Evolutionary conservation across 352 stramenopile species (phyloP).

Genomic region (Phytophthora quininea): DNA sequence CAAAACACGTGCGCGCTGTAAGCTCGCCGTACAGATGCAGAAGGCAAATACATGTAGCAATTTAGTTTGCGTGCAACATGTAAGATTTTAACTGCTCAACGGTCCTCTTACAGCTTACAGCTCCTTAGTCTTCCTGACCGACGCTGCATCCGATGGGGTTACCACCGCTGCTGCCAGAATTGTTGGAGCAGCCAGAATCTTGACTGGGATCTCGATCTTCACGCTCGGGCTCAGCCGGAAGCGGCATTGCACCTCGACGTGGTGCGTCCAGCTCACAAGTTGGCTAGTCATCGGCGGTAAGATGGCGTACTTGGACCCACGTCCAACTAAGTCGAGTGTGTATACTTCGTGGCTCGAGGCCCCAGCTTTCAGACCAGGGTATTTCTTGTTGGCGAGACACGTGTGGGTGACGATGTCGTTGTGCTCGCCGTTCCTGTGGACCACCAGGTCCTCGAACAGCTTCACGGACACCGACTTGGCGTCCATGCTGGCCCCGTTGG

Average conservation of each 20-base stretch:
- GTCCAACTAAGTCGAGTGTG: slow-evolving; percentile 25
- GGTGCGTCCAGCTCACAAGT: slow-evolving; percentile 18
- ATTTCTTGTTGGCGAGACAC: slow-evolving; percentile 23
- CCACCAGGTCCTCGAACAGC: slow-evolving; percentile 23
- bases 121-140: slow-evolving; percentile 18
- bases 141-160: slow-evolving; percentile 4
- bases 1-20: slow-evolving; percentile 54
- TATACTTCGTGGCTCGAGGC: slow-evolving; percentile 22
- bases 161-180: slow-evolving; percentile 3
- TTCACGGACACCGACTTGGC: slow-evolving; percentile 21
- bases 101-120: not conserved
- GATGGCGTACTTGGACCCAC: slow-evolving; percentile 16
- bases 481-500: slow-evolving; percentile 32
- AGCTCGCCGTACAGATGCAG: not conserved
- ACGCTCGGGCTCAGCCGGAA: slow-evolving; percentile 33
- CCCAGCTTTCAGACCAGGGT: slow-evolving; percentile 19
- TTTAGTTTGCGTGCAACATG: too few species aligned
- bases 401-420: slow-evolving; percentile 25
- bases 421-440: slow-evolving; percentile 14
- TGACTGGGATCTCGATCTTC: slow-evolving; percentile 33
- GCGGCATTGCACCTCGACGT: slow-evolving; percentile 31
- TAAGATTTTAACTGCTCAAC: not conserved
- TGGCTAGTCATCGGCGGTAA: slow-evolving; percentile 18
- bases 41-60: too few species aligned
- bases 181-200: slow-evolving; percentile 15